Evolutionary conservation across 176 grass and related monocot species (phyloP), one percentile per base, ranked within the genome.

Genomic region (Tillandsia fasciculata): DNA sequence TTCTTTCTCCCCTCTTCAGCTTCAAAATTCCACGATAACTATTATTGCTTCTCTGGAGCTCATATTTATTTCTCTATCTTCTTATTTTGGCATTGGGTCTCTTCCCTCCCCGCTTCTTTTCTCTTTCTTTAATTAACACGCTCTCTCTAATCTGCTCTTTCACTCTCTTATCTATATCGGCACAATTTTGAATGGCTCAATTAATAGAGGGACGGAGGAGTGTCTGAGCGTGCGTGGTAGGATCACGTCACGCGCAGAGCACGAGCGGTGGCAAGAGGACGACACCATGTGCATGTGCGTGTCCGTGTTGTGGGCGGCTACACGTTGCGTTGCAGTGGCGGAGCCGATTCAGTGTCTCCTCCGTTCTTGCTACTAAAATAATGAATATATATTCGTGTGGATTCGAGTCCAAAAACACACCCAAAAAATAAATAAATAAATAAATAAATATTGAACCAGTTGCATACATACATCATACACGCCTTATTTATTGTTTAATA

Each of bases 51-150:
- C 20, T 20, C 20, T 20, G 20, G 20, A 20, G 20, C 20, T 20
- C 20, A 20, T 20, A 20, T 24, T 24, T 24, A 24, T 24, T 24
- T 24, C 24, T 87, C 86, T 78, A 85, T 70, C 86, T 77, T 57
- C 24, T 68, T 80, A 66, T 78, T 76, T 68, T 76, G 80, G 79
- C 92, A 85, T 87, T 68, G 87, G 76, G 57, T 3, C 59, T 82
- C 63, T 54, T 65, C 13, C 67, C 29, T 54, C 68, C 13, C 67
- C 29, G 20, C 52, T 20, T 23, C 65, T 53, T 23, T 49, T 27
- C 56, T 48, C 20, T 20, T 20, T 20, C 20, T 20, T 20, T 20
- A 20, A 20, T 15, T 20, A 42, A 33, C 29, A 6, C 63, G 0
- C 79, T 80, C 78, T 83, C 26, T 66, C 73, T 20, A 20, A 20